Conservation (phyloP, 805 yeast species). For the Saccharomyces jurei region DNA sequence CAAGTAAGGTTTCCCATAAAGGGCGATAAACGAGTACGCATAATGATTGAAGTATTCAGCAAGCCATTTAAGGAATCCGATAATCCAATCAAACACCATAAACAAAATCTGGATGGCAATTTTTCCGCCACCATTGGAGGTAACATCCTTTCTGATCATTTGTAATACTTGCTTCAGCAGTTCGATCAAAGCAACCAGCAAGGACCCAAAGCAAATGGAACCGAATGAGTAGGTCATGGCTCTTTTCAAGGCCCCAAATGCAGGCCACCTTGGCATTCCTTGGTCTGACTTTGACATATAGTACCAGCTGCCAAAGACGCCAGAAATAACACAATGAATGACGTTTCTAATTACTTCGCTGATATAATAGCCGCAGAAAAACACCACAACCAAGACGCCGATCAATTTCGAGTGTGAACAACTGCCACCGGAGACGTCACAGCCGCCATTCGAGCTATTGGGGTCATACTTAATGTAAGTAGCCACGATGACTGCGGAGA, state of each 20-base stretch:
- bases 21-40: slow-evolving; percentile 79
- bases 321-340: slow-evolving; percentile 73
- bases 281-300: slow-evolving; percentile 67
- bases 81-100: slow-evolving; percentile 48
- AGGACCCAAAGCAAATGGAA: slow-evolving; percentile 78
- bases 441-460: slow-evolving; percentile 42
- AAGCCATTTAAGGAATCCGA: slow-evolving; percentile 67
- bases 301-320: slow-evolving; percentile 88
- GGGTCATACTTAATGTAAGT: slow-evolving; percentile 73
- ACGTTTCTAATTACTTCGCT: slow-evolving; percentile 76
- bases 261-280: slow-evolving; percentile 73
- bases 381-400: slow-evolving; percentile 62
- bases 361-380: slow-evolving; percentile 77
- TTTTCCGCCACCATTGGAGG: slow-evolving; percentile 42
- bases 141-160: slow-evolving; percentile 37
- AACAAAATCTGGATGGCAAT: slow-evolving; percentile 45
- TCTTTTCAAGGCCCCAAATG: slow-evolving; percentile 69
- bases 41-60: slow-evolving; percentile 83
- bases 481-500: slow-evolving; percentile 61
- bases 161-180: slow-evolving; percentile 49
- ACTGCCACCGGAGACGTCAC: slow-evolving; percentile 42
- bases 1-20: slow-evolving; percentile 74
- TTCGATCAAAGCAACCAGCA: slow-evolving; percentile 65
- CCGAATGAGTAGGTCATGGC: slow-evolving; percentile 85
- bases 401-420: slow-evolving; percentile 54